Percentiles rank a stretch among this genome's conserved stretches.
Evolutionary conservation across 2,329 filamentous ascomycete genomes (phyloP).

Genomic region (Fusarium lateritium): DNA sequence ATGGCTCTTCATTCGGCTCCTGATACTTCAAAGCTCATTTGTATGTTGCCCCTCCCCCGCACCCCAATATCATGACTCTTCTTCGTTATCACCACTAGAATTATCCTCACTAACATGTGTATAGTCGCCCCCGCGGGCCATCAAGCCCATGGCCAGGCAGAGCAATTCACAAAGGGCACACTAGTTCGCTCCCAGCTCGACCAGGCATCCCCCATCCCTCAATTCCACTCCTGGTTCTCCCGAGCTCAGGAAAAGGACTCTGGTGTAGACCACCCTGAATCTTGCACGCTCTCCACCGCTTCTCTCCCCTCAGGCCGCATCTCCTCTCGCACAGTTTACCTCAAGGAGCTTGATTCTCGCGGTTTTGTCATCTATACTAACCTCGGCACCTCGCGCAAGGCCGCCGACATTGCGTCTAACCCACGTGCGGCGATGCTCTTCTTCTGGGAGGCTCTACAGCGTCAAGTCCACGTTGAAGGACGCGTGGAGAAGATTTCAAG

Average conservation of each 20-base stretch:
- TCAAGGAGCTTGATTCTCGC: conserved; percentile 88
- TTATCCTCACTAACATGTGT: conserved; percentile 4
- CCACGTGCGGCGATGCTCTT: conserved; percentile 87
- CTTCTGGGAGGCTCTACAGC: conserved; percentile 88
- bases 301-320: conserved; percentile 86
- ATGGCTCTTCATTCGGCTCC: conserved; percentile 63
- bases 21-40: conserved; percentile 63
- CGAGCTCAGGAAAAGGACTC: conserved; percentile 71
- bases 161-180: conserved; percentile 78
- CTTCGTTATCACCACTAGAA: not conserved
- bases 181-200: conserved; percentile 75
- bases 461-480: conserved; percentile 94
- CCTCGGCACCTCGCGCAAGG: conserved; percentile 82
- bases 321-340: conserved; percentile 88
- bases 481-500: conserved; percentile 73
- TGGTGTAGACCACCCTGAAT: conserved; percentile 82
- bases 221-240: conserved; percentile 93
- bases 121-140: conserved; percentile 75
- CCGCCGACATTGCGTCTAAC: conserved; percentile 79
- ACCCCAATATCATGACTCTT: conserved; percentile 21
- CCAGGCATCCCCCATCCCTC: conserved; percentile 75
- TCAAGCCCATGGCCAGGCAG: conserved; percentile 73
- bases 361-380: conserved; percentile 97
- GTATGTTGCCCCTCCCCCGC: conserved; percentile 53
- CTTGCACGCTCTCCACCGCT: conserved; percentile 89